Evolutionary conservation across 192 early-diverging fungal species (phyloP).

Genomic region (Bifiguratus adelaidae): DNA sequence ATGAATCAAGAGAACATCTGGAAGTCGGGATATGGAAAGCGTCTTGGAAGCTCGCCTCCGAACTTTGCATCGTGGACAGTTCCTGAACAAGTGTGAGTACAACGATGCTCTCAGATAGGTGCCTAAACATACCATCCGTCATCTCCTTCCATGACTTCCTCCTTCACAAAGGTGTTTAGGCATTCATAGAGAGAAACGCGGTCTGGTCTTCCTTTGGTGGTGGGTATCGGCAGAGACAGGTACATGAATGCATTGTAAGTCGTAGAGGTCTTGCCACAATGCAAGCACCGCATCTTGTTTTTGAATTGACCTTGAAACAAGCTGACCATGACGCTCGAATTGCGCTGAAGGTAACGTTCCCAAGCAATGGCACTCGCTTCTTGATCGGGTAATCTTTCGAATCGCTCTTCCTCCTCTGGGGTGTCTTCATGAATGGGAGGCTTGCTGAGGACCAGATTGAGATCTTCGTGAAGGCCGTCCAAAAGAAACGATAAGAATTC

Average conservation of each 20-base stretch:
- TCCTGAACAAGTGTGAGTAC: conserved; percentile 6
- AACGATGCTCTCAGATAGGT: not conserved
- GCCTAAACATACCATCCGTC: conserved; percentile 59
- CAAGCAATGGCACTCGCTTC: conserved; percentile 54
- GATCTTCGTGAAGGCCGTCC: conserved; percentile 85
- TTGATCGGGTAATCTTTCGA: conserved; percentile 57
- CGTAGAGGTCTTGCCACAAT: conserved; percentile 66
- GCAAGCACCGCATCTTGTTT: conserved; percentile 54
- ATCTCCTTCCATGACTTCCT: conserved; percentile 82
- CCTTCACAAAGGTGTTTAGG: conserved; percentile 72
- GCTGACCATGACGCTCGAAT: conserved; percentile 77
- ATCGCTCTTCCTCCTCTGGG: conserved; percentile 37
- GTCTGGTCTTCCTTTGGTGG: conserved; percentile 23
- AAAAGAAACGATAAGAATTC: conserved; percentile 89
- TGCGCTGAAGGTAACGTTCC: conserved; percentile 59
- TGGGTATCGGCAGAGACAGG: conserved; percentile 81
- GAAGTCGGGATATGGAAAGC: conserved; percentile 68
- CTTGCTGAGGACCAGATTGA: conserved; percentile 52
- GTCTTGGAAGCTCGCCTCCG: conserved; percentile 65
- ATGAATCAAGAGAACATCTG: conserved; percentile 85
- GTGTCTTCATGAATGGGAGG: conserved; percentile 22
- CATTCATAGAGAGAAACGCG: conserved; percentile 72
- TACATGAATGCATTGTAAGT: conserved; percentile 92
- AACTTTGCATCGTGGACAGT: conserved; percentile 74
- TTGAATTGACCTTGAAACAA: conserved; percentile 84